Base-by-base conservation (phyloP, 768 basidiomycete genomes). In the Boletellus ananas region DNA sequence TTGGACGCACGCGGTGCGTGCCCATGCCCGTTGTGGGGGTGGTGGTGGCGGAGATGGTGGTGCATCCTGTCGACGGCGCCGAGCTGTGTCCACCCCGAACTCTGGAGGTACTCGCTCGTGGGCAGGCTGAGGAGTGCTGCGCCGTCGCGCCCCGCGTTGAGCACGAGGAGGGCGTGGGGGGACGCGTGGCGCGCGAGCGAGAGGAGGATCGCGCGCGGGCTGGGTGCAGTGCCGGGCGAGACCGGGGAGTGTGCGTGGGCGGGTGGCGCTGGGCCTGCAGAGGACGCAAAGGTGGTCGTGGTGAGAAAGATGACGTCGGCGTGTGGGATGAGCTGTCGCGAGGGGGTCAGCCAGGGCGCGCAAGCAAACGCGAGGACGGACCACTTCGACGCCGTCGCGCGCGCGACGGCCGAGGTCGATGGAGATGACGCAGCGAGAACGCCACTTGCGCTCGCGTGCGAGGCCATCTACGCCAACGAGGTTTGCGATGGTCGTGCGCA, bases 71-170 rank as follows among this genome's bases (percentile, higher is more conserved):
- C 23, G 23, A 25, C 10, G 13, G 17, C 34, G 31, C 42, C 61
- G 50, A 65, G 45, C 31, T 66, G 59, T 1, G 70, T 79, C 88
- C 90, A 92, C 2, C 85, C 83, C 0, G 87, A 89, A 56, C 83
- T 84, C 56, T 93, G 90, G 63, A 90, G 88, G 66, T 92, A 93
- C 58, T 93, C 90, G 56, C 79, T 79, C 0, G 90, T 91, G 0
- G 90, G 90, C 7, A 92, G 67, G 14, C 86, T 89, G 47, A 92
- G 76, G 4, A 88, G 83, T 0, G 90, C 90, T 1, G 85, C 86
- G 11, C 90, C 90, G 42, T 88, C 85, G 20, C 75, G 72, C 6
- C 89, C 89, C 79, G 90, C 91, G 59, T 91, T 74, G 3, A 84
- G 87, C 21, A 93, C 78, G n/a, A 92, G 81, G 0, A 93, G 73